Conservation (phyloP, 2,329 filamentous ascomycete genomes). For the Daldinia sp. region DNA sequence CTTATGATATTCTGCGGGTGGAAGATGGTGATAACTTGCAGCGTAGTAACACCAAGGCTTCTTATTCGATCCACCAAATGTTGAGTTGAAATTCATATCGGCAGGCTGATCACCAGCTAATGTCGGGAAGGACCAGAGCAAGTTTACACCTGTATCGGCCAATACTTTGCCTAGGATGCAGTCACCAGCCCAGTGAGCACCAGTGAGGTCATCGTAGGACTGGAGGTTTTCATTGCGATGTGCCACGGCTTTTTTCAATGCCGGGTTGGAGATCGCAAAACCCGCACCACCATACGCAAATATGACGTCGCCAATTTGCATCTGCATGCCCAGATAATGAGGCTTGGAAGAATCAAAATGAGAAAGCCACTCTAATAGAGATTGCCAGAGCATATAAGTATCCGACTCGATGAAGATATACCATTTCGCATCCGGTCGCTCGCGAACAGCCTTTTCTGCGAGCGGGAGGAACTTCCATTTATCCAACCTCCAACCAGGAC, state of each 20-base stretch:
- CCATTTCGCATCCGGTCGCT: constrained; percentile 64
- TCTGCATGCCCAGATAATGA: constrained; percentile 66
- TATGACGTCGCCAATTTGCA: constrained; percentile 61
- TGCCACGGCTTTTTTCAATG: constrained; percentile 58
- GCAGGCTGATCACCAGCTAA: constrained; percentile 56
- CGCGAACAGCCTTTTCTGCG: constrained; percentile 60
- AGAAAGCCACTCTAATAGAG: constrained; percentile 64
- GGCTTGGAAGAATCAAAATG: constrained; percentile 61
- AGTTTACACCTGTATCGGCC: constrained; percentile 58
- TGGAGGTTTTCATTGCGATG: constrained; percentile 57
- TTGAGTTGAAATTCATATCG: constrained; percentile 58
- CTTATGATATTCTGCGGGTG: constrained; percentile 55
- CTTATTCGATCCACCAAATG: constrained; percentile 55
- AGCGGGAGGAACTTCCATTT: constrained; percentile 71
- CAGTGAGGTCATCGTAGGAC: constrained; percentile 60
- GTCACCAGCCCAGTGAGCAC: constrained; percentile 62
- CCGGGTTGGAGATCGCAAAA: constrained; percentile 63
- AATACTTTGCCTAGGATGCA: constrained; percentile 63
- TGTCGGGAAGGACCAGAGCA: constrained; percentile 62
- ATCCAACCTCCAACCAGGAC: constrained; percentile 63
- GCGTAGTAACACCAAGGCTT: constrained; percentile 64
- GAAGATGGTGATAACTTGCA: constrained; percentile 63
- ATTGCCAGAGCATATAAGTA: constrained; percentile 67
- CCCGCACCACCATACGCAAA: constrained; percentile 67
- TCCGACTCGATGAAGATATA: constrained; percentile 71